Base-by-base conservation (phyloP, 169 alveolate genomes). In the Plasmodium gonderi region DNA sequence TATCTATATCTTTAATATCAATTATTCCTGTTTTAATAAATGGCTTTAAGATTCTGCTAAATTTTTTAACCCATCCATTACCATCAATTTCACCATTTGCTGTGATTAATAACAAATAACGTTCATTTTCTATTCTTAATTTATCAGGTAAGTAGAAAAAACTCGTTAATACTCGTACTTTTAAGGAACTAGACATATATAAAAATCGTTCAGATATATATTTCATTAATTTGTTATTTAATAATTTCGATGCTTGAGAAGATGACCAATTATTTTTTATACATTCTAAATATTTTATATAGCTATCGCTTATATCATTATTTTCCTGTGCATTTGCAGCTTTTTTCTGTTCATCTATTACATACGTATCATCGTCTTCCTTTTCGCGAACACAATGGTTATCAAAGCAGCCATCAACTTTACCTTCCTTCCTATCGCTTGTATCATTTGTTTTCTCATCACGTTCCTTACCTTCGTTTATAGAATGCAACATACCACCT, bases 1-100 rank as follows among this genome's bases (percentile, higher is more conserved):
- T 97, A 72, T 97, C 98, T 23, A 97, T 96, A 68, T 96, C 97
- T 72, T 97, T 95, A 51, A 97, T 78, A 94, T 97, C 98, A 12
- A 97, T 95, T 54, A 96, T 91, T 23, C 98, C 98, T 72, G 95
- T 96, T 82, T 94, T 95, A 23, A 97, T 94, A 79, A 92, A 97
- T 29, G 98, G 98, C 72, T 95, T 94, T 97, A 96, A 89, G 31
- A 64, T 67, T 67, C 97, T 96, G 51, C 98, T 96, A 93, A 97
- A 95, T 80, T 96, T 97, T 87, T 97, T 95, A 26, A 97, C 98
- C 98, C 98, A 97, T 45, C 97, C 98, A 85, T 97, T 97, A 45
- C 98, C 96, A 79, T 97, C 98, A 14, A 97, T 95, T 80, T 97
- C 98, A 7, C 97, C 97, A 83, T 91, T 95, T 75, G 95, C 91